phyloP scores from a whole-genome alignment of 2,329 filamentous ascomycete species.

The Scedosporium aurantiacum region DNA sequence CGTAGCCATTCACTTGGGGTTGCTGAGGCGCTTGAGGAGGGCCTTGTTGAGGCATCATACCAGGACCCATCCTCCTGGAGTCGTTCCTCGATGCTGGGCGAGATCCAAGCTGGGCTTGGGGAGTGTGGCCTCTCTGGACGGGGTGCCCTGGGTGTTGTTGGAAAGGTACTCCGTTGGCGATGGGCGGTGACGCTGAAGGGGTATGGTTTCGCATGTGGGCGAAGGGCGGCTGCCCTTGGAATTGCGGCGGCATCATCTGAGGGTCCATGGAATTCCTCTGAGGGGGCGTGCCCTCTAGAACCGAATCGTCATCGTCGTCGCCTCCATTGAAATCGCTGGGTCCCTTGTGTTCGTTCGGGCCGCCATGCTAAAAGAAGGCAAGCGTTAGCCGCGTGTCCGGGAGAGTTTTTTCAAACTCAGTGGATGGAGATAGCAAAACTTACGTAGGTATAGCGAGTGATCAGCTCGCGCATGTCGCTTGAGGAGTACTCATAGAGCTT shows the following conservation, averaged over 20 bases:
- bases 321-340: conserved; percentile 84
- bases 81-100: conserved; percentile 64
- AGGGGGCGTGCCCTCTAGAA: conserved; percentile 55
- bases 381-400: conserved; percentile 3
- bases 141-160: conserved; percentile 27
- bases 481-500: conserved; percentile 98
- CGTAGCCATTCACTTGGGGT: conserved; percentile 55
- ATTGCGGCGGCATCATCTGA: conserved; percentile 59
- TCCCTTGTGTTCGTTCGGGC: conserved; percentile 91
- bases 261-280: conserved; percentile 49
- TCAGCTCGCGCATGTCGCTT: conserved; percentile 80
- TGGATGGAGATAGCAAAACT: conserved; percentile 24
- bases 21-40: conserved; percentile 45
- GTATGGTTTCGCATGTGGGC: conserved; percentile 73
- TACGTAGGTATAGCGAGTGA: conserved; percentile 84
- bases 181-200: conserved; percentile 79
- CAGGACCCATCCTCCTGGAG: conserved; percentile 62
- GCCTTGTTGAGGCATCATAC: conserved; percentile 55
- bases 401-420: conserved; percentile 4
- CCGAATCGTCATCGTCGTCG: conserved; percentile 60
- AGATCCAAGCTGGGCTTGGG: conserved; percentile 66
- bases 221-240: conserved; percentile 59
- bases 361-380: conserved; percentile 57
- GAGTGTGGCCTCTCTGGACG: conserved; percentile 60
- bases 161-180: conserved; percentile 64